These are phyloP conservation scores for Ustilago sp. DNA, from an alignment of 1,284 basidiomycete genomes.

Conservation along the genomic window DNA sequence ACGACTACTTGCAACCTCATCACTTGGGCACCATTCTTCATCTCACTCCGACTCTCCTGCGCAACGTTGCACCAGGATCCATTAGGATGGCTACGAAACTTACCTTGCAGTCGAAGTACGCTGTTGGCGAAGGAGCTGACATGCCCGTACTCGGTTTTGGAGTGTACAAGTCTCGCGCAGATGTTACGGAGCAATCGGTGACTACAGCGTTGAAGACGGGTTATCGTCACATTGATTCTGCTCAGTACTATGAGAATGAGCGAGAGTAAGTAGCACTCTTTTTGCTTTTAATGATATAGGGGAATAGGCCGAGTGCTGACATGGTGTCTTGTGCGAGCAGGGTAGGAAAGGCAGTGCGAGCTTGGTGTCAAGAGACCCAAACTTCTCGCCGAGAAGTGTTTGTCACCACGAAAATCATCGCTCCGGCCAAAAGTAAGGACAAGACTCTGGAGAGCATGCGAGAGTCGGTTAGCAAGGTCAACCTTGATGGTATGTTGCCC, in stretches of 20 bases:
- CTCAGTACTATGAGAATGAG: constrained; percentile 52
- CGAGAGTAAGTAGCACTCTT: constrained; percentile 24
- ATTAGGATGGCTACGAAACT: constrained; percentile 30
- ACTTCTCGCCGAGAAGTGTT: constrained; percentile 39
- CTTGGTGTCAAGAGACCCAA: constrained; percentile 41
- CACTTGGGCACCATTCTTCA: constrained; percentile 7
- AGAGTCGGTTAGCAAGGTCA: constrained; percentile 34
- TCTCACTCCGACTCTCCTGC: background rate
- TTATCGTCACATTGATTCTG: constrained; percentile 47
- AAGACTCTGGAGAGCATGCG: constrained; percentile 40
- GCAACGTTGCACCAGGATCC: background rate
- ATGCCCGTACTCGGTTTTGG: constrained; percentile 51
- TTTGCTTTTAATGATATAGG: background rate
- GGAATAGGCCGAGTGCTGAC: background rate
- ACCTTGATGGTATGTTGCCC: constrained; percentile 29
- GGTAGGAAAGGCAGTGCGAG: constrained; percentile 42
- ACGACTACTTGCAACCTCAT: background rate
- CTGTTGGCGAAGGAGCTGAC: constrained; percentile 36
- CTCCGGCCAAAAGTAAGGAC: constrained; percentile 19
- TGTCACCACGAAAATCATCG: constrained; percentile 52
- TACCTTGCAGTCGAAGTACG: constrained; percentile 32
- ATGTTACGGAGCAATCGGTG: constrained; percentile 39
- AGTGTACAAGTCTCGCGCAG: constrained; percentile 42
- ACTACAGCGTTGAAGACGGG: constrained; percentile 42
- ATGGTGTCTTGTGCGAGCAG: constrained; percentile 6